Evolutionary conservation across 371 early-diverging fungal species (phyloP).

Genomic region (Mortierella sp.): DNA sequence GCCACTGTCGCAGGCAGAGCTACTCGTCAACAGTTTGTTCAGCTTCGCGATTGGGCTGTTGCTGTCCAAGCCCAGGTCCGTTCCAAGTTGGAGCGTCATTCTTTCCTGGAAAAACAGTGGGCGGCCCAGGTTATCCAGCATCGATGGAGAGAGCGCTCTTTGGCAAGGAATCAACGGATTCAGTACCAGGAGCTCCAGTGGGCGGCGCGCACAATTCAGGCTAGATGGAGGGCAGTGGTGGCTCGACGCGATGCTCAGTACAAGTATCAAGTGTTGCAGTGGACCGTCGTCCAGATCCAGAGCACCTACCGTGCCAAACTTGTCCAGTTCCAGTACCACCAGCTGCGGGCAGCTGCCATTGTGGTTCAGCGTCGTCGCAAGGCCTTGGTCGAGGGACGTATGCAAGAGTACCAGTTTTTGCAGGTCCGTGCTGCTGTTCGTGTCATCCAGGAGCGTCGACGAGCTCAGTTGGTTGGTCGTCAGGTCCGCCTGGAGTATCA

Average conservation of each 20-base stretch:
- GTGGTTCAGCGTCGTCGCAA: slow-evolving; percentile 37
- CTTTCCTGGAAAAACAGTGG: slow-evolving; percentile 15
- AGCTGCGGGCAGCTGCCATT: slow-evolving; percentile 29
- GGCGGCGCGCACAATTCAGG: slow-evolving; percentile 40
- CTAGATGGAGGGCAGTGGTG: slow-evolving; percentile 30
- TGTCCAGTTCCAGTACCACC: slow-evolving; percentile 24
- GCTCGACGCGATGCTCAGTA: slow-evolving; percentile 26
- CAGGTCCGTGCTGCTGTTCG: slow-evolving; percentile 27
- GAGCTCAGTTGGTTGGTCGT: slow-evolving; percentile 34
- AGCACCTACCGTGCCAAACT: slow-evolving; percentile 17
- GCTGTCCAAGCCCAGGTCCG: slow-evolving; percentile 33
- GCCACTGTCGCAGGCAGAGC: slow-evolving; percentile 25
- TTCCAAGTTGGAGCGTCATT: slow-evolving; percentile 17
- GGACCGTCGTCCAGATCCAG: slow-evolving; percentile 32
- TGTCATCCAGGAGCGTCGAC: slow-evolving; percentile 40
- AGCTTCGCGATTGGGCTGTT: slow-evolving; percentile 21
- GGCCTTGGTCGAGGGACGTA: slow-evolving; percentile 31
- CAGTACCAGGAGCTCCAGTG: slow-evolving; percentile 14
- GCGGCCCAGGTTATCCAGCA: slow-evolving; percentile 37
- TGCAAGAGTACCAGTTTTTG: slow-evolving; percentile 13
- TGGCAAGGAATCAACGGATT: not conserved
- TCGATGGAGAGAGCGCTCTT: slow-evolving; percentile 6
- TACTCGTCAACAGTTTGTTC: slow-evolving; percentile 27
- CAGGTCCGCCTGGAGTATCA: slow-evolving; percentile 25
- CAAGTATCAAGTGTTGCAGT: slow-evolving; percentile 27